Base-by-base conservation (phyloP, 2,329 filamentous ascomycete species). In the Chaetoscypha palmicola region DNA sequence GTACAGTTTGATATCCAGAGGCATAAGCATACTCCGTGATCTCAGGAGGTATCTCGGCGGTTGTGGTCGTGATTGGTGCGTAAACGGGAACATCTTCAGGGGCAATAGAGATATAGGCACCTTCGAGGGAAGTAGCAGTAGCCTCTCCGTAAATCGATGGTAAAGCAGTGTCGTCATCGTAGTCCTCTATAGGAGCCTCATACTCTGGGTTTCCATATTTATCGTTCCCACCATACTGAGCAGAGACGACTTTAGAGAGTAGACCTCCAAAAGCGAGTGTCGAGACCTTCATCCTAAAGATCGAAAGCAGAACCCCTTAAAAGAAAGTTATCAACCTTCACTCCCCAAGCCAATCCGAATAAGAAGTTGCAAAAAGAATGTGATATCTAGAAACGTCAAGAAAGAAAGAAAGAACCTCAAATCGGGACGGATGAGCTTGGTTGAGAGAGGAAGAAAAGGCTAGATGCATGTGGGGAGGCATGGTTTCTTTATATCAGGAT, bases 261-360 rank as follows among this genome's bases (percentile, higher is more conserved):
- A 38, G 3, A 2, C 22, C 23, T 17, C n/a, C 14, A 14, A 28
- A 26, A 19, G 36, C 23, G 23, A 38, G 36, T 38, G 21, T 14
- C 11, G 36, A 26, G 36, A 38, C 17, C 22, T 38, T 38, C 36
- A 38, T 38, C 9, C 5, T 38, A 23, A 26, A 38, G n/a, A n/a
- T n/a, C n/a, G 36, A 38, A 28, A 24, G 23, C 19, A 37, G 9
- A 12, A 14, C 16, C 12, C 16, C 11, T 37, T 37, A 22, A 37
- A 37, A n/a, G 34, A 37, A 22, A 37, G n/a, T n/a, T n/a, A n/a
- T n/a, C n/a, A n/a, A n/a, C n/a, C n/a, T n/a, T n/a, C n/a, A n/a
- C n/a, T n/a, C n/a, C n/a, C n/a, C n/a, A n/a, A n/a, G n/a, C n/a
- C n/a, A n/a, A n/a, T n/a, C n/a, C n/a, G n/a, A n/a, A n/a, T n/a